phyloP scores from a whole-genome alignment of 1,139 yeast species.

The Taiozyma onychis region DNA sequence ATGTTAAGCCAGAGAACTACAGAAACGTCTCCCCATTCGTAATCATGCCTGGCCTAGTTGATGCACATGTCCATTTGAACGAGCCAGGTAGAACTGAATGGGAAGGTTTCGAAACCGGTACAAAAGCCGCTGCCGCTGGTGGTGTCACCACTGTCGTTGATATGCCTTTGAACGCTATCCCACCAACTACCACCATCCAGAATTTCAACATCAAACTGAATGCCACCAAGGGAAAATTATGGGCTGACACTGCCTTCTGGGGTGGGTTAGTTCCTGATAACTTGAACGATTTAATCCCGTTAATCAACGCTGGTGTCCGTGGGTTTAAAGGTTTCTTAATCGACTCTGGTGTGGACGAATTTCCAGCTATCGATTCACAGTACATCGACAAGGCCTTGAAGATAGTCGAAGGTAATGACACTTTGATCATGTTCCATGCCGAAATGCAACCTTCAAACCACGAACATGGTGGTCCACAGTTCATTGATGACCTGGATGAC shows the following conservation, averaged over 20 bases:
- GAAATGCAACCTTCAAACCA: slow-evolving; percentile 60
- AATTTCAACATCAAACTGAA: slow-evolving; percentile 67
- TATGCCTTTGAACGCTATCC: slow-evolving; percentile 94
- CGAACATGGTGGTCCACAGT: slow-evolving; percentile 26
- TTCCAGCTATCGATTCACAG: slow-evolving; percentile 66
- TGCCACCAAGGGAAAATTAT: slow-evolving; percentile 77
- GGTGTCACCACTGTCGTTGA: slow-evolving; percentile 95
- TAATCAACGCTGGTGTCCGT: slow-evolving; percentile 78
- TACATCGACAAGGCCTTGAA: slow-evolving; percentile 65
- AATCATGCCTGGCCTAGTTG: slow-evolving; percentile 87
- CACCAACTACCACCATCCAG: slow-evolving; percentile 83
- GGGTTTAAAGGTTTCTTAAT: slow-evolving; percentile 91
- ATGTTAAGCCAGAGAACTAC: slow-evolving; percentile 36
- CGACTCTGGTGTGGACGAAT: slow-evolving; percentile 91
- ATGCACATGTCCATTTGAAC: slow-evolving; percentile 87
- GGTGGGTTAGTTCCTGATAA: slow-evolving; percentile 88
- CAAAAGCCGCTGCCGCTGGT: slow-evolving; percentile 88
- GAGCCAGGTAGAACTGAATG: slow-evolving; percentile 95
- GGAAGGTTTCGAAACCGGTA: slow-evolving; percentile 95
- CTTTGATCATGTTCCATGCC: slow-evolving; percentile 88
- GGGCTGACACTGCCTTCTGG: slow-evolving; percentile 97
- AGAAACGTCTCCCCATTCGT: slow-evolving; percentile 58
- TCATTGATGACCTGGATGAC: neutral
- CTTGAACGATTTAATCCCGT: slow-evolving; percentile 59
- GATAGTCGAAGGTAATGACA: slow-evolving; percentile 51